Evolutionary conservation across 768 basidiomycete species (phyloP), one percentile per base, ranked within the genome.

Genomic region (Leucocoprinus birnbaumii): DNA sequence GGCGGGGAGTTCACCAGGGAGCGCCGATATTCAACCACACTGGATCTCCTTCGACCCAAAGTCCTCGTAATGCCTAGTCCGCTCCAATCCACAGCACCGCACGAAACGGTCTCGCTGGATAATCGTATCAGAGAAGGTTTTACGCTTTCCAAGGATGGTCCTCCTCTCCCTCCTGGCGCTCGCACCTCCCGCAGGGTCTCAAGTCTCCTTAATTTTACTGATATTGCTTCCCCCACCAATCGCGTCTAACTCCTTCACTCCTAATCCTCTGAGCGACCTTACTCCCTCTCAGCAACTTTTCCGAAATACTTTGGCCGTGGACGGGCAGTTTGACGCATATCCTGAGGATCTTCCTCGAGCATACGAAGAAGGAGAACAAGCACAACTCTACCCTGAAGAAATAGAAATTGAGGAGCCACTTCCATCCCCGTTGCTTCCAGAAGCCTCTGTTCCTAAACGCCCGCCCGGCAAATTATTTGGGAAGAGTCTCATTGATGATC

Each of bases 11-110:
- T 65, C 61, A 60, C 62, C 51, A 75, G 73, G 48, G 80, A 85
- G 41, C 80, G 84, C 35, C 83, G 77, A 18, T 85, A 83, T 63
- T 91, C 90, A 9, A 87, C 54, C 14, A 49, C 88, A 11, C 60
- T 87, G 54, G 90, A 94, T 27, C 74, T 96, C 42, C 76, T 96
- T 61, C 80, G 94, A 19, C 94, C 94, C 1, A 94, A 94, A 67
- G 79, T 94, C n/a, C 84, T 97, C 43, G 84, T 97, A 58, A 96
- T 97, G 94, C 94, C 94, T 9, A 89, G 87, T 58, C 91, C 92
- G 1, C 73, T 96, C 35, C 89, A 94, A 62, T 71, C 76, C 48
- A 63, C 69, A 16, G 63, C 73, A 16, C 62, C 68, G 35, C 58
- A 68, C 24, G 59, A 70, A 19, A 59, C 74, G 16, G 66, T 73